Base-by-base conservation (phyloP, 352 stramenopile genomes). In the Phytophthora agathidicida region DNA sequence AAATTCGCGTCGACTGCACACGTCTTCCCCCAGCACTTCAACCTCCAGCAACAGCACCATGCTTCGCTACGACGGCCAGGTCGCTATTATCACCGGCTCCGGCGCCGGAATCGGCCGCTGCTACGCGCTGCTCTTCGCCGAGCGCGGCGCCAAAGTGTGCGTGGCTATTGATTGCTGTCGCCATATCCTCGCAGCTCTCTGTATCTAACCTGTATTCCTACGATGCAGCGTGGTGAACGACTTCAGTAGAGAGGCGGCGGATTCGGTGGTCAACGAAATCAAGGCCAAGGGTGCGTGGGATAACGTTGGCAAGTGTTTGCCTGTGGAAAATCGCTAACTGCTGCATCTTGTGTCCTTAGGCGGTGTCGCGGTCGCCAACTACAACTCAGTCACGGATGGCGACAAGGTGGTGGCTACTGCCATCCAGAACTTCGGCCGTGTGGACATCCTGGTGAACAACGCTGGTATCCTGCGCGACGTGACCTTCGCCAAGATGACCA, bases 401-500 rank as follows among this genome's bases (percentile, higher is more conserved):
- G 83, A 88, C 20, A 91, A 91, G 55, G 83, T 95, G 20, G 81
- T 95, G 11, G 77, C 68, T 11, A 90, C 80, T 49, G 84, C 82
- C 24, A 89, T 95, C 45, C 57, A 80, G 28, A 68, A 49, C 27
- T 95, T 83, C 31, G 82, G 80, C 16, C 83, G 86, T 48, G 72
- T 95, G 19, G 86, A 95, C 50, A 93, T 95, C 24, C 32, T 95
- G n/a, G 77, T 93, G 32, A 95, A 95, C 77, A 99, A 99, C 73
- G 96, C 96, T 10, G 95, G 91, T 8, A 96, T 98, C 63, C 65
- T 99, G 77, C 82, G 96, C 64, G 71, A 97, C 84, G 76, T 91
- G 55, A 83, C 67, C 43, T 97, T 97, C 64, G 63, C 75, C 61
- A 97, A 97, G 72, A 97, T 97, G 90, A 87, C 69, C 33, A 87